Evolutionary conservation across 2,329 filamentous ascomycete species (phyloP), one percentile per base, ranked within the genome.

Genomic region (Trichoderma aggressivum): DNA sequence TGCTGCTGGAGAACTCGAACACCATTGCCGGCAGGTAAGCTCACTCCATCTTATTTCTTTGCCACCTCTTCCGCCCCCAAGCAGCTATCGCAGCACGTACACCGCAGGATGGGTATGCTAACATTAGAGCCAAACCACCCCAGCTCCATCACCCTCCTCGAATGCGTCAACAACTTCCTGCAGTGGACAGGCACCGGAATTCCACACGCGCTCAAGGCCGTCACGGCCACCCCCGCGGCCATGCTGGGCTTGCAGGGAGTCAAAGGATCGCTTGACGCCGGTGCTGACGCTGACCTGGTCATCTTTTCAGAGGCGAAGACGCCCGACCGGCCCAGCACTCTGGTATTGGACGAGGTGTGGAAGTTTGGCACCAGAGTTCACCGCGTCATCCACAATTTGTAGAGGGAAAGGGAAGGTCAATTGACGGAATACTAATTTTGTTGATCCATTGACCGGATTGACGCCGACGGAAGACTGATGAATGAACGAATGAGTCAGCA

Each of bases 111-210:
- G 16, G n/a, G 43, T 32, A 16, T 61, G 24, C 65, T 69, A 60
- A 69, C 55, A 24, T 14, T 26, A 26, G 43, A 50, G 14, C 26
- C 26, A 58, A 26, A 43, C 6, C 16, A n/a, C n/a, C 60, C 53
- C 66, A 91, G 89, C 75, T 90, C 89, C 55, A 89, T 91, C 66
- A 90, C 91, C 7, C 84, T 97, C n/a, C 86, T 94, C 53, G 91
- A 95, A 75, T 96, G 93, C 76, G 89, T 94, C 69, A 91, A 90
- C 77, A 96, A 96, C 80, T 94, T 96, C 79, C 84, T 93, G 75
- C 87, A 86, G 71, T 95, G 91, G 90, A 90, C 90, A 1, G 91
- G 90, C 16, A 87, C 88, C 6, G 86, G 85, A 43, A 86, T 94
- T 43, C 88, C 91, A 0, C 86, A 90, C 77, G 92, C 91, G 1